phyloP scores from a whole-genome alignment of 2,329 filamentous ascomycete species.

The Cercospora sp. region DNA sequence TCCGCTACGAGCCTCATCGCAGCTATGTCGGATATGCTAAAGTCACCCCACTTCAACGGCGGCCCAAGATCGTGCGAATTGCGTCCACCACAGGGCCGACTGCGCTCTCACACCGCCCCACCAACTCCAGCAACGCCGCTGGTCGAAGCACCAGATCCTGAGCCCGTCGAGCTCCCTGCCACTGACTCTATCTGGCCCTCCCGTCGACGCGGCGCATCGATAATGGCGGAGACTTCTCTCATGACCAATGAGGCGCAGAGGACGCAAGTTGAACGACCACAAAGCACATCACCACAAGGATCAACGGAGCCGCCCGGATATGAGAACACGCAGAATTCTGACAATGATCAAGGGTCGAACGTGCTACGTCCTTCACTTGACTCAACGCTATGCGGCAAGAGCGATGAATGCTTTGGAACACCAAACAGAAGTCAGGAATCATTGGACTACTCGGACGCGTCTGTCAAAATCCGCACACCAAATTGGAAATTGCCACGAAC shows the following conservation, averaged over 20 bases:
- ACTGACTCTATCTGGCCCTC: constrained; percentile 21
- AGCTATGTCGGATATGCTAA: constrained; percentile 46
- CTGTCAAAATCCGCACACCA: background rate
- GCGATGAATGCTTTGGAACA: background rate
- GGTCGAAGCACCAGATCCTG: constrained; percentile 27
- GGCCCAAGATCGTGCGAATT: constrained; percentile 29
- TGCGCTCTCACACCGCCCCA: constrained; percentile 44
- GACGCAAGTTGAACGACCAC: background rate
- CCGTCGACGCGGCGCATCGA: background rate
- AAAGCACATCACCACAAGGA: background rate
- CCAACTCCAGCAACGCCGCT: constrained; percentile 41
- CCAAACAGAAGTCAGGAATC: background rate
- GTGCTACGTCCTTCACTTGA: background rate
- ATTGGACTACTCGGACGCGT: background rate
- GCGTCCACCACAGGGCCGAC: constrained; percentile 41
- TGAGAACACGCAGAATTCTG: background rate
- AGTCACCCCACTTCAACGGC: constrained; percentile 41
- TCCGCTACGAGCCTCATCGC: constrained; percentile 41
- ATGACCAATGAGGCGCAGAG: background rate
- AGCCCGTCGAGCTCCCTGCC: constrained; percentile 34
- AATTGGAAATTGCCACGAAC: background rate
- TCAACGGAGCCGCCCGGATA: background rate
- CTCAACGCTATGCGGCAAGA: background rate
- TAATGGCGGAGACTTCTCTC: background rate
- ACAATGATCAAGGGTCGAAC: background rate